Conservation (phyloP, 768 basidiomycete genomes). For the Serendipita indica region DNA sequence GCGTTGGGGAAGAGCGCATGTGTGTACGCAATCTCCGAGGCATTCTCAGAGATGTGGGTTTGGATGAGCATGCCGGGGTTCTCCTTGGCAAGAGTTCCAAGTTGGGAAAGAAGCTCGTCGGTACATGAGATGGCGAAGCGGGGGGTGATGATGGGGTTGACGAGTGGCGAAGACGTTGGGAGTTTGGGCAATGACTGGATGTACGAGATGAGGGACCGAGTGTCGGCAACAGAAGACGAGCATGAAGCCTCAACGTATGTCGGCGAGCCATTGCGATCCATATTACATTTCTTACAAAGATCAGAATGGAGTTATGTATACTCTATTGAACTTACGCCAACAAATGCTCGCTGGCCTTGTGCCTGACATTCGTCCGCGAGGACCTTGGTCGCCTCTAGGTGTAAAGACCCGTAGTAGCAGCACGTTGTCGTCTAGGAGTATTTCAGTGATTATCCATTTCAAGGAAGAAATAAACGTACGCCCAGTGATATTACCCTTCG, state of each 20-base stretch:
- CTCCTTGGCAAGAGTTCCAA: conserved; percentile 45
- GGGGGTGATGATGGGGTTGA: conserved; percentile 84
- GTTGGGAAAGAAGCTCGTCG: conserved; percentile 40
- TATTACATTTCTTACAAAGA: conserved; percentile 60
- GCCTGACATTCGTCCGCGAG: conserved; percentile 39
- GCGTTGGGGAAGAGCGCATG: conserved; percentile 49
- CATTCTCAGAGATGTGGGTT: conserved; percentile 86
- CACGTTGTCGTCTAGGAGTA: conserved; percentile 73
- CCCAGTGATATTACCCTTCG: conserved; percentile 55
- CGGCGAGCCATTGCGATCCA: conserved; percentile 60
- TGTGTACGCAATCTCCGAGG: conserved; percentile 51
- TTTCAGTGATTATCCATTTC: background rate
- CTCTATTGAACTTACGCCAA: conserved; percentile 46
- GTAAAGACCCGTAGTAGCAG: conserved; percentile 79
- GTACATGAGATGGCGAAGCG: conserved; percentile 94
- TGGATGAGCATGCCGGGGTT: conserved; percentile 63
- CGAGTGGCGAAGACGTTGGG: conserved; percentile 32
- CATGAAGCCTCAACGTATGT: conserved; percentile 54
- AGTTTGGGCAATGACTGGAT: conserved; percentile 40
- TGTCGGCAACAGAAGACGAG: conserved; percentile 43
- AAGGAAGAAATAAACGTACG: conserved; percentile 31
- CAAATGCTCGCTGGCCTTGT: conserved; percentile 69
- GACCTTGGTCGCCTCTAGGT: conserved; percentile 63
- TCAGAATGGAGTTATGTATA: background rate
- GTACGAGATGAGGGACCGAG: conserved; percentile 49